Percentiles rank a stretch among this genome's conserved stretches.
Evolutionary conservation across 768 basidiomycete species (phyloP).

Genomic region (Phaeotremella fagi): DNA sequence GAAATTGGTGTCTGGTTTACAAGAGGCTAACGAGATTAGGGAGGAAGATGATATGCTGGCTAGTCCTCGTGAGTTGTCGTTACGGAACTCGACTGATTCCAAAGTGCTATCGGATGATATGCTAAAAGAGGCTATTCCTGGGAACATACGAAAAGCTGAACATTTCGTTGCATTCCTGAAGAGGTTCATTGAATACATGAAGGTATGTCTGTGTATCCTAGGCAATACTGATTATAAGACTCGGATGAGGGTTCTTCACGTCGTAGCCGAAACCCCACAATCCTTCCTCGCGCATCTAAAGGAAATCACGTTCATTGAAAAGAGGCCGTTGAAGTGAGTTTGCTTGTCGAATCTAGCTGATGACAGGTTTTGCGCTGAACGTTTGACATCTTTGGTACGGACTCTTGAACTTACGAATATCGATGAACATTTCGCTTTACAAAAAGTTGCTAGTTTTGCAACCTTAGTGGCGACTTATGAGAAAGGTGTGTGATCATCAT

Average conservation of each 20-base stretch:
- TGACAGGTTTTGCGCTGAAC: constrained; percentile 87
- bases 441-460: constrained; percentile 93
- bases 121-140: constrained; percentile 89
- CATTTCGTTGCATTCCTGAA: constrained; percentile 98
- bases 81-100: background rate
- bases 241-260: constrained; percentile 97
- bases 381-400: constrained; percentile 85
- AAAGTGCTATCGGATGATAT: constrained; percentile 89
- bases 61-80: constrained; percentile 64
- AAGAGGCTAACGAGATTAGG: constrained; percentile 59
- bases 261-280: constrained; percentile 94
- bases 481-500: constrained; percentile 65
- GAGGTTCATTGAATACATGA: constrained; percentile 96
- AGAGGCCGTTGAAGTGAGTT: constrained; percentile 76
- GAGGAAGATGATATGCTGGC: constrained; percentile 79
- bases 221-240: constrained; percentile 57
- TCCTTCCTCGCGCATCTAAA: constrained; percentile 97
- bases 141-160: constrained; percentile 97
- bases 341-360: background rate
- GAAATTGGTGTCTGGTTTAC: constrained; percentile 86
- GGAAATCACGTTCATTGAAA: constrained; percentile 97
- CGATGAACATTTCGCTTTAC: constrained; percentile 85
- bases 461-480: constrained; percentile 97
- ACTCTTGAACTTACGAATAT: constrained; percentile 82
- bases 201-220: constrained; percentile 55